Percentiles rank a stretch among this genome's conserved stretches.
Evolutionary conservation across 1,284 basidiomycete genomes (phyloP).

Genomic region (Apiotrichum sp.): DNA sequence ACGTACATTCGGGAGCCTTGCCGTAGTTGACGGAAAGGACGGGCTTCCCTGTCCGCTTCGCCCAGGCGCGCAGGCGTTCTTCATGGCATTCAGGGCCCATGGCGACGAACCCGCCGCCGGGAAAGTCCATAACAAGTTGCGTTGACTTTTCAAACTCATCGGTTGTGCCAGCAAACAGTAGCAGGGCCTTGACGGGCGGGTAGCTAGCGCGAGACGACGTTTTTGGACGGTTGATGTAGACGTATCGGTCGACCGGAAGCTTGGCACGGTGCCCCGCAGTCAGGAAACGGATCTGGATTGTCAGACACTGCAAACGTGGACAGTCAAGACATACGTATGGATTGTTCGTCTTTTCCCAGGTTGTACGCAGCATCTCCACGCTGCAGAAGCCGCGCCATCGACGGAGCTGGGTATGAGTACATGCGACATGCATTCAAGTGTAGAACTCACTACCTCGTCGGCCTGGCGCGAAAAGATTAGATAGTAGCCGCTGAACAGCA

Average conservation of each 20-base stretch:
- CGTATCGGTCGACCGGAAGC: slow-evolving; percentile 64
- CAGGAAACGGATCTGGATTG: slow-evolving; percentile 61
- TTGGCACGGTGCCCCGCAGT: slow-evolving; percentile 55
- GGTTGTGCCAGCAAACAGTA: slow-evolving; percentile 75
- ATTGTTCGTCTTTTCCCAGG: slow-evolving; percentile 95
- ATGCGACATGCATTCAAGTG: background rate
- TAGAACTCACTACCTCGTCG: slow-evolving; percentile 72
- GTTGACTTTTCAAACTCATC: slow-evolving; percentile 61
- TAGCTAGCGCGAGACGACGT: slow-evolving; percentile 64
- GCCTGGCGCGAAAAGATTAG: slow-evolving; percentile 88
- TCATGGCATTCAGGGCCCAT: slow-evolving; percentile 95
- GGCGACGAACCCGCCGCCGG: slow-evolving; percentile 92
- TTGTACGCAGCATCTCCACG: slow-evolving; percentile 87
- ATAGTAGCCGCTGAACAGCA: slow-evolving; percentile 84
- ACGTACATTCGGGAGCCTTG: slow-evolving; percentile 89
- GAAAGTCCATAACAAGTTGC: slow-evolving; percentile 83
- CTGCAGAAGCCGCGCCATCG: slow-evolving; percentile 87
- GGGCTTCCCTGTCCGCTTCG: slow-evolving; percentile 68
- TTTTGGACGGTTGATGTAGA: slow-evolving; percentile 73
- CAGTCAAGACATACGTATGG: slow-evolving; percentile 61
- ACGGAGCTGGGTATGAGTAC: slow-evolving; percentile 59
- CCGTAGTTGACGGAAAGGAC: slow-evolving; percentile 88
- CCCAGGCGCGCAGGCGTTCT: slow-evolving; percentile 84
- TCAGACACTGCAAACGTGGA: background rate
- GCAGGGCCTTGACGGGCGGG: slow-evolving; percentile 68